Base-by-base conservation (phyloP, 768 basidiomycete genomes). In the Tulasnella sp. region DNA sequence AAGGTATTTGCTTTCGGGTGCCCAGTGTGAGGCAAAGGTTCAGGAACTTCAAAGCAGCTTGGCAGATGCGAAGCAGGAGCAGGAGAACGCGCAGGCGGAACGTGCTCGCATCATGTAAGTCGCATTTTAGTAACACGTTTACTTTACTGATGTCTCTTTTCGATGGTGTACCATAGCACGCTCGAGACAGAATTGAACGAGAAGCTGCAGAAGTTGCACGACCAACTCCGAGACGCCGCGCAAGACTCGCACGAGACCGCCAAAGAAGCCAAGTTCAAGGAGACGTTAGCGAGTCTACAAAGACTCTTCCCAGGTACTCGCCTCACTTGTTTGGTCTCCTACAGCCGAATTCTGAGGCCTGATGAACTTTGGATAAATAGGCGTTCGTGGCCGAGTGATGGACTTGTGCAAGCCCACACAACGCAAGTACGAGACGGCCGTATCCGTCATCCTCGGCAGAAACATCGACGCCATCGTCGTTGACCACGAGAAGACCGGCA, bases 381-480 rank as follows among this genome's bases (percentile, higher is more conserved):
- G 92, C 65, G 93, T 98, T 3, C 82, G 90, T 15, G 96, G 96
- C 0, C 82, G 96, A 17, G 82, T 98, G 2, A 78, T 92, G 25
- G 96, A 98, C 68, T 76, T 98, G 5, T 98, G 94, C 74, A 92
- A 94, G 68, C 94, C 96, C 4, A 89, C 87, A 1, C 83, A 85
- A 54, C 79, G 86, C 56, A 94, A 94, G 70, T 98, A 94, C 67
- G 88, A 96, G 68, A 80, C 81, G 0, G 91, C 96, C 0, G 88
- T 99, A 11, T 83, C 87, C 0, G 90, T 92, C 30, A 83, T 97
- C 22, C 78, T 99, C 1, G 96, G 96, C 0, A 79, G 94, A 53
- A 92, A 98, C 68, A 87, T 92, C 58, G 96, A 98, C 66, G 88
- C 92, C 1, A 80, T 99, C 57, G 90, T 99, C 7, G 93, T 98